These are phyloP conservation scores for Calonectria naviculata DNA, from an alignment of 2,329 filamentous ascomycete species.

Conservation along the genomic window DNA sequence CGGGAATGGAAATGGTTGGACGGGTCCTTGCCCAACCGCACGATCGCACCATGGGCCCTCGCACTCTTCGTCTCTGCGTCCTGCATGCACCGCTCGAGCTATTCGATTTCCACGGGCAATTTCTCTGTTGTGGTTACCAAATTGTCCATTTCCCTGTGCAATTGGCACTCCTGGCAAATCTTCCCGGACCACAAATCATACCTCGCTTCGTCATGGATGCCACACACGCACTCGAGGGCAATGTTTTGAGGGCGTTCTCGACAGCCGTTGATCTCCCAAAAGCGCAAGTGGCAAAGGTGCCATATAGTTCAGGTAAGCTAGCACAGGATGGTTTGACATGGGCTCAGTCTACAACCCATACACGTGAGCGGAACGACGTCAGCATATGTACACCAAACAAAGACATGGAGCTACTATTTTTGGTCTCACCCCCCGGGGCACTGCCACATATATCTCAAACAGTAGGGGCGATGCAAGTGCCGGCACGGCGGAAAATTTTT, in stretches of 20 bases:
- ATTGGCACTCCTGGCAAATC: background rate
- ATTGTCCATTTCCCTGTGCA: background rate
- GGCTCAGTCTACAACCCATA: background rate
- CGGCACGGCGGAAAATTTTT: slow-evolving; percentile 17
- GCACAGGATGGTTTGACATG: background rate
- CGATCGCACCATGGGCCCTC: slow-evolving; percentile 17
- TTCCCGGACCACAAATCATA: background rate
- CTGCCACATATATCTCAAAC: slow-evolving; percentile 18
- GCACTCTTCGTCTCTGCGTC: background rate
- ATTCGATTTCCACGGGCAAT: background rate
- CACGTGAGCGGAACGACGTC: slow-evolving; percentile 4
- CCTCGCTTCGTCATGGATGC: slow-evolving; percentile 6
- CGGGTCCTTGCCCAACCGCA: slow-evolving; percentile 1
- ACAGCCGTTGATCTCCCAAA: background rate
- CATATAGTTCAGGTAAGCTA: slow-evolving; percentile 7
- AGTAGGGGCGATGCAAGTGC: slow-evolving; percentile 7
- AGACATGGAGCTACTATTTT: slow-evolving; percentile 15
- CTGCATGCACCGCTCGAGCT: slow-evolving; percentile 11
- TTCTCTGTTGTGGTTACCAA: background rate
- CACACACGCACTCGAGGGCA: slow-evolving; percentile 10
- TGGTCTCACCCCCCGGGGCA: slow-evolving; percentile 5
- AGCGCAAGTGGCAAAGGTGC: background rate
- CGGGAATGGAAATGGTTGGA: slow-evolving; percentile 16
- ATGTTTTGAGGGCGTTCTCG: background rate
- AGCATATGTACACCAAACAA: slow-evolving; percentile 17